Evolutionary conservation across 192 early-diverging fungal genomes (phyloP), one percentile per base, ranked within the genome.

Genomic region (Coemansia sp.): DNA sequence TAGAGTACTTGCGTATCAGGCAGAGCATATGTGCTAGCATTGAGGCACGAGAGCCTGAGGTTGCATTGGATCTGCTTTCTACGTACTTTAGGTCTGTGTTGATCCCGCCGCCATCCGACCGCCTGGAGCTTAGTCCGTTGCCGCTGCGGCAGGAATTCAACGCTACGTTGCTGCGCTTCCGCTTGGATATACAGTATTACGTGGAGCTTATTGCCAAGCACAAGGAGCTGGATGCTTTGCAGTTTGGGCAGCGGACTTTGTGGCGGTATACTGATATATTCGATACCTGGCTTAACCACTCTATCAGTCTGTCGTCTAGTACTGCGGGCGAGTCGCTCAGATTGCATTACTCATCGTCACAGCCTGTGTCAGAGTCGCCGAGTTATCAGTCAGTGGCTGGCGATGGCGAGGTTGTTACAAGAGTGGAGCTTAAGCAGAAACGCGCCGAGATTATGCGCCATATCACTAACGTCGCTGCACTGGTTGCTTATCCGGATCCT

Each of bases 21-120:
- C 76, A 76, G 64, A 79, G 81, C 9, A 84, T 79, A 12, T 84
- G 77, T 46, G 57, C 67, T 10, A 84, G 81, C 15, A 84, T 84
- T 12, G 77, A 76, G 60, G 54, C 68, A 2, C 70, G 81, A 36
- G 81, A 84, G 67, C 76, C 77, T 27, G 57, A 84, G 38, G 76
- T 78, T 4, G 81, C 81, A 0, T 46, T 77, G 36, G 81, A 84
- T 62, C 73, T 84, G 12, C 57, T 84, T 41, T 72, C 81, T 2
- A 70, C 73, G 15, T 84, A 84, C 62, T 84, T 84, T 55, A 63
- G 73, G 31, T 55, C 69, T 1, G 80, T 83, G n/a, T 63, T 83
- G 20, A 75, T 78, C 20, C 80, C 80, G 18, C 69, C 76, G 29
- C 66, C 72, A 12, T 57, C 66, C 1, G 66, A 69, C 20, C 29